Evolutionary conservation across 495 filamentous ascomycete species (phyloP), one percentile per base, ranked within the genome.

Genomic region (Evernia prunastri): DNA sequence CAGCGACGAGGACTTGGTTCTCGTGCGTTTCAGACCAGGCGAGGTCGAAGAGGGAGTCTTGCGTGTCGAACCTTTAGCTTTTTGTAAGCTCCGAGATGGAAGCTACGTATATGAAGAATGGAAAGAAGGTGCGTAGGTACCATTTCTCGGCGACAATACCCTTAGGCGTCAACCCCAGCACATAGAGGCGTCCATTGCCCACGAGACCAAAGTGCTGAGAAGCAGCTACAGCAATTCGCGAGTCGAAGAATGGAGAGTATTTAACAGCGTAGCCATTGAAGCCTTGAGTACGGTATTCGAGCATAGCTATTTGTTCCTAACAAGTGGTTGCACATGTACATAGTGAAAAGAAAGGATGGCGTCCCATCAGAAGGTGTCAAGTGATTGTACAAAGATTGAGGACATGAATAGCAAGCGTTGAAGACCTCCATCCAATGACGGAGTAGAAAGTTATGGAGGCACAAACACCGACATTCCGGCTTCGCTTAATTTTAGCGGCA

Each of bases 161-260:
- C 42, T 87, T 83, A 0, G 90, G 80, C 9, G 88, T 92, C 62
- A 98, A 76, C 43, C 86, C 85, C 18, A 97, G 80, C 58, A 92
- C 86, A 68, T 87, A 96, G 2, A 97, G 72, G 33, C 92, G 83
- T 35, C 94, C 94, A 80, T 98, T 98, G 61, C 94, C 94, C 8
- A 97, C 95, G 29, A 98, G 89, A 27, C 95, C 94, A 73, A 92
- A 98, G 78, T 98, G 96, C 51, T 92, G 85, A 11, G 90, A 85
- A 8, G 89, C 83, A 33, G 89, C 87, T 65, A 95, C 89, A 56
- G 94, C 95, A 31, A 98, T 82, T 40, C 92, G 87, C 58, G 89
- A 92, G 78, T 97, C 93, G 80, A 93, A 94, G 81, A 96, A 98
- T 42, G 94, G 92, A 27, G 93, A 97, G 81, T 96, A 98, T 76